Conservation (phyloP, 2,329 filamentous ascomycete species). For the Penicillium rolfsii region DNA sequence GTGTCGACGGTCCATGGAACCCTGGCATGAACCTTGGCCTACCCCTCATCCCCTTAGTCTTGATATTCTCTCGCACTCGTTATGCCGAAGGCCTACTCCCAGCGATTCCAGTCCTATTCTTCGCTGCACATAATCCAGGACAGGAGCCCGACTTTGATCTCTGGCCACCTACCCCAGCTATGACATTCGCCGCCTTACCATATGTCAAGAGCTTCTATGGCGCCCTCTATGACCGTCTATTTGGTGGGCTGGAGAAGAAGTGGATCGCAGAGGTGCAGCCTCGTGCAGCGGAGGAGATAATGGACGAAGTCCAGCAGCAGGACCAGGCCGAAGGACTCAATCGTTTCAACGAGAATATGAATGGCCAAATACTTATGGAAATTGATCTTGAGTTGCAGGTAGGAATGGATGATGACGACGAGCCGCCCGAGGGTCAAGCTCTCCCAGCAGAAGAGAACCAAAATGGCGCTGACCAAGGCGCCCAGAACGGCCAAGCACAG, state of each 20-base stretch:
- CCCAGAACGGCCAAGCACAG: slow-evolving; percentile 32
- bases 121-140: slow-evolving; percentile 51
- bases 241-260: slow-evolving; percentile 59
- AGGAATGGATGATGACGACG: slow-evolving; percentile 52
- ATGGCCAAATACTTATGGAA: slow-evolving; percentile 52
- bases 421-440: slow-evolving; percentile 37
- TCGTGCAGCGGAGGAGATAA: slow-evolving; percentile 49
- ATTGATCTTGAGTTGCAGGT: slow-evolving; percentile 56
- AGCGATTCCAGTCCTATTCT: slow-evolving; percentile 62
- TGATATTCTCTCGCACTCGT: slow-evolving; percentile 69
- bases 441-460: slow-evolving; percentile 29
- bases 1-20: slow-evolving; percentile 43
- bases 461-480: slow-evolving; percentile 32
- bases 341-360: slow-evolving; percentile 34
- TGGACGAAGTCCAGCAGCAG: slow-evolving; percentile 40
- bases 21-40: slow-evolving; percentile 63
- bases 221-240: slow-evolving; percentile 62
- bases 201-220: slow-evolving; percentile 68
- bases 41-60: slow-evolving; percentile 67
- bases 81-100: slow-evolving; percentile 67
- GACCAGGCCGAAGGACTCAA: slow-evolving; percentile 38
- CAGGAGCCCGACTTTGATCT: slow-evolving; percentile 57
- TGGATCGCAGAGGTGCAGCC: slow-evolving; percentile 68
- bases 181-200: slow-evolving; percentile 68
- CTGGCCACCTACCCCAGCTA: slow-evolving; percentile 68